Base-by-base conservation (phyloP, 371 early-diverging fungal species). In the Rhizomucor miehei region DNA sequence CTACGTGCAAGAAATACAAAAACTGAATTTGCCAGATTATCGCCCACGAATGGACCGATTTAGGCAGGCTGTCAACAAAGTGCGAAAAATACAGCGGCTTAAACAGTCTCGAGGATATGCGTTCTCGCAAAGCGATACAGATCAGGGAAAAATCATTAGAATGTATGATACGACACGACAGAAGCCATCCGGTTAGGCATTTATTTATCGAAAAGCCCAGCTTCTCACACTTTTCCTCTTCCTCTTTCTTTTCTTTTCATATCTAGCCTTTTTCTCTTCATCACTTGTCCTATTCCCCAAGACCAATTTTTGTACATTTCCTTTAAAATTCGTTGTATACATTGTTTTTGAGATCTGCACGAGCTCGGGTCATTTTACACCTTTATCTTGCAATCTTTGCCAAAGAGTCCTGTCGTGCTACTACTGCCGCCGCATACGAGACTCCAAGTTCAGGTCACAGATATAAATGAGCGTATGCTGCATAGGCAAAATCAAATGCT, bases 1-100 rank as follows among this genome's bases (percentile, higher is more conserved):
- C 71, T 90, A 90, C 60, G 89, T 96, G 43, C 98, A 98, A 73
- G 98, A 98, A 71, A 95, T 98, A 50, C 94, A 95, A 72, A 95
- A 97, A 71, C 91, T 85, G 84, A 94, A 95, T 75, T 89, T 97
- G 43, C 97, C 96, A 13, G 98, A 97, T 63, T 93, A 94, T 67
- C 84, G 95, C 43, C 97, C 98, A 20, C 80, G 96, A 29, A 92
- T 94, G 93, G 95, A 97, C 67, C 83, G 93, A 52, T 98, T 98
- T 89, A 85, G 91, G 45, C 94, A 94, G 71, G 96, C 97, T 1
- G 95, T 97, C 11, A 90, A 93, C 79, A 97, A 96, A 74, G 96
- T 92, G 11, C 88, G 97, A 23, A 83, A 88, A 65, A 89, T 93
- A 41, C 98, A 98, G 69, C 82, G 97, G 16, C 71, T 94, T 19